phyloP scores from a whole-genome alignment of 2,329 filamentous ascomycete species.

The Aspergillus eucalypticola region DNA sequence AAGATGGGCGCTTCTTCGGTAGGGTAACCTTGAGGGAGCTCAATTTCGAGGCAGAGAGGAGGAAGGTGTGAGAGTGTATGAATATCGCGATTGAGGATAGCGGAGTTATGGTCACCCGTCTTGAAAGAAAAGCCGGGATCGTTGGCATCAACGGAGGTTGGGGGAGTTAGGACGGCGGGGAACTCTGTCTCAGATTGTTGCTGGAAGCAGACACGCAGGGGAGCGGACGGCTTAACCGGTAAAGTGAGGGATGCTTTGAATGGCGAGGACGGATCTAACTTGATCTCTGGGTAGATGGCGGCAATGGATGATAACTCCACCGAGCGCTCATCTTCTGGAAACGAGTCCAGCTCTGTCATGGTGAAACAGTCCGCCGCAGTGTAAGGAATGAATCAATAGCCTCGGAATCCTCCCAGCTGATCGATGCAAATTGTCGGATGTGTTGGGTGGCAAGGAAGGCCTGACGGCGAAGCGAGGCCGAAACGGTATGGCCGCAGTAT shows the following conservation, averaged over 20 bases:
- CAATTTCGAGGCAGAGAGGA: constrained; percentile 54
- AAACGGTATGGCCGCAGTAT: constrained; percentile 12
- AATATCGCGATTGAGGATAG: constrained; percentile 36
- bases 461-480: constrained; percentile 10
- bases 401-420: background rate
- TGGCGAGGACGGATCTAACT: constrained; percentile 47
- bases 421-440: background rate
- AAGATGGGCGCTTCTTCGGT: constrained; percentile 52
- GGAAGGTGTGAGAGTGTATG: constrained; percentile 58
- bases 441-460: constrained; percentile 16
- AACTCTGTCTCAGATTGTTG: constrained; percentile 36
- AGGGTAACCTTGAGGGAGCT: constrained; percentile 60
- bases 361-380: constrained; percentile 6
- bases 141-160: constrained; percentile 41
- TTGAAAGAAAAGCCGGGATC: constrained; percentile 20
- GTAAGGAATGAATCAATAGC: background rate
- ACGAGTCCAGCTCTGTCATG: constrained; percentile 40
- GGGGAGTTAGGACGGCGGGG: constrained; percentile 42
- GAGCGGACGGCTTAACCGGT: constrained; percentile 55
- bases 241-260: constrained; percentile 58
- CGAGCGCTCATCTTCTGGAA: constrained; percentile 56
- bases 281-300: constrained; percentile 64
- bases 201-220: constrained; percentile 50
- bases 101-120: constrained; percentile 19
- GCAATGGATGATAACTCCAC: constrained; percentile 61